Percentiles rank a stretch among this genome's conserved stretches.
These are phyloP conservation scores for Fusarium mundagurra DNA, from an alignment of 2,329 filamentous ascomycete genomes.

Conservation along the genomic window DNA sequence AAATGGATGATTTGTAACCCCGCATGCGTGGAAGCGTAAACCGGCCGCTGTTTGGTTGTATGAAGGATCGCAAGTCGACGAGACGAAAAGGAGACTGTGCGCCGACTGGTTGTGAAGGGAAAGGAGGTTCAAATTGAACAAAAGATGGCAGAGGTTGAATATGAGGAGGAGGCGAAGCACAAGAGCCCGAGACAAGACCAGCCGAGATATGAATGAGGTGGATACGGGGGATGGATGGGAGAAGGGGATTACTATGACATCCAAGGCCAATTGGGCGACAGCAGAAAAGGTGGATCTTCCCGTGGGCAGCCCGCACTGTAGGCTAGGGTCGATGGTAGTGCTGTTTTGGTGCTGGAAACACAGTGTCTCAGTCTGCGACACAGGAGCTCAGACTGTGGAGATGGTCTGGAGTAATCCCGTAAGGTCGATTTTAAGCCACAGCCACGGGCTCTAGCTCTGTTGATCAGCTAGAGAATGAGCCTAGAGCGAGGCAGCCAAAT, in stretches of 20 bases:
- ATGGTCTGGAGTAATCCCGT: slow-evolving; percentile 26
- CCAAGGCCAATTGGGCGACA: slow-evolving; percentile 33
- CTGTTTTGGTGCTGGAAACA: slow-evolving; percentile 4
- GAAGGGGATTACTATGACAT: slow-evolving; percentile 43
- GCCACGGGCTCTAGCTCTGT: slow-evolving; percentile 31
- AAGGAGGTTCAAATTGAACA: slow-evolving; percentile 23
- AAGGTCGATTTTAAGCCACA: slow-evolving; percentile 21
- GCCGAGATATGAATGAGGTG: slow-evolving; percentile 14
- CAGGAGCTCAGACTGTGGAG: slow-evolving; percentile 30
- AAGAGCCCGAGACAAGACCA: slow-evolving; percentile 27
- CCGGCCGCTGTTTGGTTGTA: slow-evolving; percentile 35
- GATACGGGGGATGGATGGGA: slow-evolving; percentile 29
- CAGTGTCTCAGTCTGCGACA: slow-evolving; percentile 26
- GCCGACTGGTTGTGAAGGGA: slow-evolving; percentile 2
- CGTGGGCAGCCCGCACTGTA: slow-evolving; percentile 29
- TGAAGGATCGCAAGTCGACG: slow-evolving; percentile 29
- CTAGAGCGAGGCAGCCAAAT: slow-evolving; percentile 20
- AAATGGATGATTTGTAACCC: slow-evolving; percentile 45
- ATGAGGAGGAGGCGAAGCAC: slow-evolving; percentile 34
- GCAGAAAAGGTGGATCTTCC: slow-evolving; percentile 28
- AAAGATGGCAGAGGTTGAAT: slow-evolving; percentile 23
- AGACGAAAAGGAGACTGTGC: slow-evolving; percentile 15
- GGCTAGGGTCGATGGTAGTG: neutral
- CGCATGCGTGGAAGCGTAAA: slow-evolving; percentile 42
- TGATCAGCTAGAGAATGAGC: slow-evolving; percentile 16